Evolutionary conservation across 2,329 filamentous ascomycete species (phyloP).

Genomic region (Nigrospora osmanthi): DNA sequence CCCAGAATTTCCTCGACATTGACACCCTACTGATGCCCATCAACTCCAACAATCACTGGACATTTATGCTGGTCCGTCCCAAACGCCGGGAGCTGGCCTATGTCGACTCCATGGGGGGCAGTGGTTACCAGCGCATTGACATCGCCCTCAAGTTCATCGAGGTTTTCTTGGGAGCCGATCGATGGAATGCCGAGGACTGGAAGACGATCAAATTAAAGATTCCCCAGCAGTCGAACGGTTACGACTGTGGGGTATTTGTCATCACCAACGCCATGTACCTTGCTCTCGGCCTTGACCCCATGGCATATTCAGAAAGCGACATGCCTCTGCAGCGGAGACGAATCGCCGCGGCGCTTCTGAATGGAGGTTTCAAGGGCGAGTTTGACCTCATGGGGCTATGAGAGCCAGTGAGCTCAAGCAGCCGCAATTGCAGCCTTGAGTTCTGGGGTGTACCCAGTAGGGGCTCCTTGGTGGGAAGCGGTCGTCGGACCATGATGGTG

Average conservation of each 20-base stretch:
- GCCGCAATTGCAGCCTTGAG: no score
- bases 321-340: conserved; percentile 52
- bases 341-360: conserved; percentile 58
- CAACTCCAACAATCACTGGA: conserved; percentile 61
- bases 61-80: conserved; percentile 59
- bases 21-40: conserved; percentile 66
- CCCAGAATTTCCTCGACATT: conserved; percentile 55
- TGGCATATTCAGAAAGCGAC: conserved; percentile 40
- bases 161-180: conserved; percentile 40
- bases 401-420: neutral
- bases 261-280: conserved; percentile 65
- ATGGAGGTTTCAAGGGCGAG: conserved; percentile 56
- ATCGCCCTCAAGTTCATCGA: conserved; percentile 47
- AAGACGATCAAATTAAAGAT: conserved; percentile 35
- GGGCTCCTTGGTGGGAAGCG: no score
- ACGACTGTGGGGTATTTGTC: conserved; percentile 72
- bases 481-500: no score
- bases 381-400: conserved; percentile 39
- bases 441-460: no score
- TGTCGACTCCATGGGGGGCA: conserved; percentile 55
- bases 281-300: conserved; percentile 43
- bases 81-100: conserved; percentile 54
- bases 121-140: conserved; percentile 30
- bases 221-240: conserved; percentile 55
- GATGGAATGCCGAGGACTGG: conserved; percentile 55